These are phyloP conservation scores for Sclerotinia subarctica DNA, from an alignment of 2,329 filamentous ascomycete species.

Conservation along the genomic window DNA sequence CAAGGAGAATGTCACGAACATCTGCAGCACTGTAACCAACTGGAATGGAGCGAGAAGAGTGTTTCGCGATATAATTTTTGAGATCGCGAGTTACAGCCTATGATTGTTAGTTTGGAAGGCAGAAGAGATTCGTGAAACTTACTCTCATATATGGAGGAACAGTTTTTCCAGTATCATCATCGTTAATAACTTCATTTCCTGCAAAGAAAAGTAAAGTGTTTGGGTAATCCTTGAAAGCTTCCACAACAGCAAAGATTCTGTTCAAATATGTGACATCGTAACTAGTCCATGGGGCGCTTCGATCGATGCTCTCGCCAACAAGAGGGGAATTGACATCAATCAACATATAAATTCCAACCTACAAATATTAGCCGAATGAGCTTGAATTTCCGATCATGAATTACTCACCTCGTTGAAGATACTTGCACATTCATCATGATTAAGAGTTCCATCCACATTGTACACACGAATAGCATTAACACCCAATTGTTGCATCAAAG, in stretches of 20 bases:
- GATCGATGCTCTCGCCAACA: constrained; percentile 55
- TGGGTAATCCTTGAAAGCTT: constrained; percentile 64
- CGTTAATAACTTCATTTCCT: constrained; percentile 75
- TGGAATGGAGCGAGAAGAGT: constrained; percentile 64
- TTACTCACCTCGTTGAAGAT: constrained; percentile 58
- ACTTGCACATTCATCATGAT: constrained; percentile 64
- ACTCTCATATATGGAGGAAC: constrained; percentile 66
- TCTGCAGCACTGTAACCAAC: constrained; percentile 81
- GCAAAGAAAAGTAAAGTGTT: constrained; percentile 73
- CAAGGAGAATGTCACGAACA: constrained; percentile 68
- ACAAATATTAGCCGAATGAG: background rate
- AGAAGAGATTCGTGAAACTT: constrained; percentile 15
- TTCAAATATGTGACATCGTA: constrained; percentile 61
- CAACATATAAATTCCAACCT: constrained; percentile 64
- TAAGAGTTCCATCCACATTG: constrained; percentile 62
- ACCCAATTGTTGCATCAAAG: constrained; percentile 60
- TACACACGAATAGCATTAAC: constrained; percentile 69
- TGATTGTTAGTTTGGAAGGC: constrained; percentile 32
- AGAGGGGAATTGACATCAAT: constrained; percentile 67
- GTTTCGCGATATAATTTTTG: constrained; percentile 75
- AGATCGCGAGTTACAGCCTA: constrained; percentile 74
- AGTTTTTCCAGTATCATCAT: constrained; percentile 54
- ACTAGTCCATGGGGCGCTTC: constrained; percentile 53
- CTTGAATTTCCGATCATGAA: constrained; percentile 17
- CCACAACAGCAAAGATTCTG: constrained; percentile 63